Percentiles rank a stretch among this genome's conserved stretches.
Conservation (phyloP, 495 filamentous ascomycete genomes). For the Articulospora tetracladia region DNA sequence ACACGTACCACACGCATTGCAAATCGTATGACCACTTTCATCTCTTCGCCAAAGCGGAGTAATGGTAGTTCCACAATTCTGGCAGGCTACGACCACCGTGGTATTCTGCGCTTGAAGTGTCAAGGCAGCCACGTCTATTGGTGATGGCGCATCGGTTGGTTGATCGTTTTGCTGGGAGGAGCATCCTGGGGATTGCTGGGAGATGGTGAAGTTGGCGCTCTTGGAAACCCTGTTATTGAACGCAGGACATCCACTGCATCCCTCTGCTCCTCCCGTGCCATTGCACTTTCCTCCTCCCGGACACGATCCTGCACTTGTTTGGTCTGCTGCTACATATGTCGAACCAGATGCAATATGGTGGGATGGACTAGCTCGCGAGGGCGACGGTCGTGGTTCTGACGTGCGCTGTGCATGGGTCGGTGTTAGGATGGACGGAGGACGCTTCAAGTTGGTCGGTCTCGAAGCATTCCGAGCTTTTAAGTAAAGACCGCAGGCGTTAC, state of each 20-base stretch:
- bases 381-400: slow-evolving; percentile 36
- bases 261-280: slow-evolving; percentile 93
- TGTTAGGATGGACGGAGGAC: slow-evolving; percentile 29
- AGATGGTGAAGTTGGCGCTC: slow-evolving; percentile 62
- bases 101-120: slow-evolving; percentile 42
- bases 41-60: slow-evolving; percentile 96
- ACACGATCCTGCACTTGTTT: slow-evolving; percentile 75
- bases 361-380: slow-evolving; percentile 30
- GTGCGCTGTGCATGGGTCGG: slow-evolving; percentile 1
- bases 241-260: slow-evolving; percentile 92
- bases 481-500: slow-evolving; percentile 97
- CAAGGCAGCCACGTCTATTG: slow-evolving; percentile 32
- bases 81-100: slow-evolving; percentile 85
- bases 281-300: slow-evolving; percentile 95
- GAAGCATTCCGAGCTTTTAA: slow-evolving; percentile 87
- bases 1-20: slow-evolving; percentile 92
- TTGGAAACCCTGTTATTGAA: slow-evolving; percentile 96
- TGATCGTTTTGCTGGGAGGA: slow-evolving; percentile 16
- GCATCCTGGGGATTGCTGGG: slow-evolving; percentile 11
- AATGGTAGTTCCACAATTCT: slow-evolving; percentile 96
- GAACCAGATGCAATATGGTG: slow-evolving; percentile 42
- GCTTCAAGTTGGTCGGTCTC: slow-evolving; percentile 84
- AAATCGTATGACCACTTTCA: slow-evolving; percentile 93
- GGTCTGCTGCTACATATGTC: slow-evolving; percentile 75
- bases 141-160: slow-evolving; percentile 27